A percentile compares a stretch with the other conserved stretches of the same genome.
phyloP scores from a whole-genome alignment of 768 basidiomycete species.

The Suillus ampliporus region DNA sequence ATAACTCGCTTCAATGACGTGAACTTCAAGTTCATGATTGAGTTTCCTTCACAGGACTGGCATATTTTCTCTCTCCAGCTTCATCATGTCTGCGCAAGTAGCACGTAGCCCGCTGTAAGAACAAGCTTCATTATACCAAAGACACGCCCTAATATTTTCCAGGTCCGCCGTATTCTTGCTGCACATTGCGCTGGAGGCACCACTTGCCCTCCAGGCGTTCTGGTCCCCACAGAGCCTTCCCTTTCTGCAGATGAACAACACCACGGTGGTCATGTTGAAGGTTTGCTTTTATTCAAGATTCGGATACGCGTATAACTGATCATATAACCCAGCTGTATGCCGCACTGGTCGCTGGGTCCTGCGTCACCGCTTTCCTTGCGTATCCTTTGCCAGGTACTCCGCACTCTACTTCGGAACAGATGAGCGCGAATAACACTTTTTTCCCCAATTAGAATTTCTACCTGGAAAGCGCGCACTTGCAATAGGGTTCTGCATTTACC shows the following conservation, averaged over 20 bases:
- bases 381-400: conserved; percentile 73
- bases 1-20: conserved; percentile 8
- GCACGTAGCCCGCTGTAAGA: conserved; percentile 51
- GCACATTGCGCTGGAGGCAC: conserved; percentile 80
- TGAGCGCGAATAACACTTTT: not conserved
- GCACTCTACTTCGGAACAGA: not conserved
- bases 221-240: conserved; percentile 67
- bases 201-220: conserved; percentile 78
- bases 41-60: not conserved
- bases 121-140: not conserved
- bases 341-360: conserved; percentile 63
- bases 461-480: conserved; percentile 87
- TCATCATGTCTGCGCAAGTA: conserved; percentile 23
- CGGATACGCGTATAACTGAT: not conserved
- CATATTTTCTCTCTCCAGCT: conserved; percentile 2
- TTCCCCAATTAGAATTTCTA: conserved; percentile 62
- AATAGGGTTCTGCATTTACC: conserved; percentile 77
- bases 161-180: conserved; percentile 77
- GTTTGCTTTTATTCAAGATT: conserved; percentile 41
- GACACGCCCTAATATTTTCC: not conserved
- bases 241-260: conserved; percentile 84
- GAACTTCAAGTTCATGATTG: not conserved
- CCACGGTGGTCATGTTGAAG: conserved; percentile 76
- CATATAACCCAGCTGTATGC: conserved; percentile 63
- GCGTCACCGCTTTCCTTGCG: conserved; percentile 64